These are phyloP conservation scores for Colletotrichum karsti DNA, from an alignment of 2,329 filamentous ascomycete genomes.

Conservation along the genomic window DNA sequence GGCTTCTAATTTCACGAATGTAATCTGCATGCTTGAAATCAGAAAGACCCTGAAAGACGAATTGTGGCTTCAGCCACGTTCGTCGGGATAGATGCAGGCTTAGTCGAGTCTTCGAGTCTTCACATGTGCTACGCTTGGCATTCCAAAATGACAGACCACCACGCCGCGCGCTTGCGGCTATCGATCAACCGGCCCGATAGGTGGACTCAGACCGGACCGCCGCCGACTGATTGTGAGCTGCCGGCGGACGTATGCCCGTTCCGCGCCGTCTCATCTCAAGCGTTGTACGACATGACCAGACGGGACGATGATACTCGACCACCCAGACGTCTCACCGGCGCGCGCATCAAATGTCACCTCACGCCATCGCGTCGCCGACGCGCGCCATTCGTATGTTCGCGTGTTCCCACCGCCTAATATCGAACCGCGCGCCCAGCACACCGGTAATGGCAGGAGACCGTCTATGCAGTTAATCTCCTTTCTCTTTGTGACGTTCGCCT, in stretches of 20 bases:
- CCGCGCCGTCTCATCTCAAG: neutral
- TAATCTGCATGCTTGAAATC: too few species aligned
- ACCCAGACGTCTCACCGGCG: constrained; percentile 1
- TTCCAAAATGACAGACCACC: neutral
- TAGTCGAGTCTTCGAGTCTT: neutral
- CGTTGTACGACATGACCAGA: neutral
- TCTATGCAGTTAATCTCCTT: neutral
- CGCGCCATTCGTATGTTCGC: neutral
- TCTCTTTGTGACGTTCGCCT: neutral
- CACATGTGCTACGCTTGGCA: neutral
- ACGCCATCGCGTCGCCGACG: constrained; percentile 3
- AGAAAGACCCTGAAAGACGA: neutral
- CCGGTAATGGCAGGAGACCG: neutral
- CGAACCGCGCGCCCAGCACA: neutral
- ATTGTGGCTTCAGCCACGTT: neutral
- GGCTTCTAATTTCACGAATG: neutral
- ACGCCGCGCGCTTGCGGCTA: neutral
- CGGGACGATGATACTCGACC: neutral
- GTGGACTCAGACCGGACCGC: neutral
- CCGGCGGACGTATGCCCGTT: neutral
- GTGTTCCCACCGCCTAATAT: neutral
- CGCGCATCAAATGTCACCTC: neutral
- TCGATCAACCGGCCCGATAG: neutral
- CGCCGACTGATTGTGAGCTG: neutral
- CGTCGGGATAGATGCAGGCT: neutral